Base-by-base conservation (phyloP, 2,329 filamentous ascomycete genomes). In the Cytospora chrysosperma region DNA sequence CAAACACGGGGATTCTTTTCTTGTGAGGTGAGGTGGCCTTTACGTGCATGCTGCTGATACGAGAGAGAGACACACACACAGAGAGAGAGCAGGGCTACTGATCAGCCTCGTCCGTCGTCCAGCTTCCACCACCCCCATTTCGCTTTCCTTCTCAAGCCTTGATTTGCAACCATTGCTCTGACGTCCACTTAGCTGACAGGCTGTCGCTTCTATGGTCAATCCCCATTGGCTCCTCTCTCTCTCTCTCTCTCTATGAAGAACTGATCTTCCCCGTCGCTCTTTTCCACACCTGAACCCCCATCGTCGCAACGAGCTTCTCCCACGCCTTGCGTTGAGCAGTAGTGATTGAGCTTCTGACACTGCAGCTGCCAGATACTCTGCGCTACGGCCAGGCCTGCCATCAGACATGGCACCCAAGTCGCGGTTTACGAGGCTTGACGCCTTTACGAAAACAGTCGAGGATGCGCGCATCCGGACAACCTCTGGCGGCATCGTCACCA, bases 371-470 rank as follows among this genome's bases (percentile, higher is more conserved):
- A 10, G 21, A 6, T 5, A 28, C 37, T 53, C 40, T 17, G 12
- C 27, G 8, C 21, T 52, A 30, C 24, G 26, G 49, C 28, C 32
- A 21, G 34, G 47, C 15, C 12, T 30, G 27, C n/a, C 28, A 3
- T 4, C 12, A 21, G 73, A 68, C 56, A 98, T 98, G 95, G 83
- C 93, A 69, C 80, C 89, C 73, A 97, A 96, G 82, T 96, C 92
- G 70, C 89, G 95, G 77, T 97, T 99, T 75, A 97, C 91, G 65
- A 89, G 90, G 85, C 91, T 99, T 68, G 95, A 99, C 78, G 95
- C 95, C 83, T 99, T 99, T 76, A 97, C 94, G 58, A 99, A 99
- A 80, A 99, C 95, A 15, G 95, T 99, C 70, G 95, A 99, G 77
- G 95, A 99, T 87, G 95, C 96, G 69, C 88, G 95, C 71, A 88